Evolutionary conservation across 228 moss, liverwort and hornwort species (phyloP).

Genomic region (Sphagnum fallax): DNA sequence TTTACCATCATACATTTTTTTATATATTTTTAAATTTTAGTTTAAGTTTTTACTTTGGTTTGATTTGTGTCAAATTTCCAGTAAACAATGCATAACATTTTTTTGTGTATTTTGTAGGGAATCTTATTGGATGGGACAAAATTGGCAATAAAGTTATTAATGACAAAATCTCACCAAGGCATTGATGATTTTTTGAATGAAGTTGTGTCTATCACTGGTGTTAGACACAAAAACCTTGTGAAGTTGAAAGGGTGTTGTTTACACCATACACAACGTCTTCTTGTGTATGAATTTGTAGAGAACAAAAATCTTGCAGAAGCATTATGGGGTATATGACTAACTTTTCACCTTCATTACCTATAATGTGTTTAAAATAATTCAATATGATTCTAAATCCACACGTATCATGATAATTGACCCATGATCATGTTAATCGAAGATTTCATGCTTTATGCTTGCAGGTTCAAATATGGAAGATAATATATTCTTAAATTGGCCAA

Average conservation of each 20-base stretch:
- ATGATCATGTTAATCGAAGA: neutral
- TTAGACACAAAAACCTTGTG: neutral
- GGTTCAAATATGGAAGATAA: neutral
- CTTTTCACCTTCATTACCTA: neutral
- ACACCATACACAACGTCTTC: neutral
- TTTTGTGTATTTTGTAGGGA: neutral
- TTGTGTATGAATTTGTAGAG: constrained; percentile 2
- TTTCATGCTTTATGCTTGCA: neutral
- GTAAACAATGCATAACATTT: too few relatives aligned
- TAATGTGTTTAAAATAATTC: neutral
- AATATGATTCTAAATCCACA: neutral
- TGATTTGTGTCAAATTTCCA: too few relatives aligned
- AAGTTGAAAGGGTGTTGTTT: neutral
- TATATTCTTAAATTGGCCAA: neutral
- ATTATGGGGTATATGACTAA: neutral
- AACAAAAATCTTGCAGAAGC: constrained; percentile 1
- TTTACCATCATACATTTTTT: too few relatives aligned
- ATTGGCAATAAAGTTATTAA: neutral
- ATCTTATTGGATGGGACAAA: neutral
- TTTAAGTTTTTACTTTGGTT: too few relatives aligned
- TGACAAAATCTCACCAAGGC: neutral
- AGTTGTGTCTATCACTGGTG: neutral
- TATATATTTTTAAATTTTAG: too few relatives aligned
- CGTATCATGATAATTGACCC: neutral
- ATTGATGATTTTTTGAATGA: constrained; percentile 2